Evolutionary conservation across 768 basidiomycete genomes (phyloP).

Genomic region (Kwoniella dejecticola): DNA sequence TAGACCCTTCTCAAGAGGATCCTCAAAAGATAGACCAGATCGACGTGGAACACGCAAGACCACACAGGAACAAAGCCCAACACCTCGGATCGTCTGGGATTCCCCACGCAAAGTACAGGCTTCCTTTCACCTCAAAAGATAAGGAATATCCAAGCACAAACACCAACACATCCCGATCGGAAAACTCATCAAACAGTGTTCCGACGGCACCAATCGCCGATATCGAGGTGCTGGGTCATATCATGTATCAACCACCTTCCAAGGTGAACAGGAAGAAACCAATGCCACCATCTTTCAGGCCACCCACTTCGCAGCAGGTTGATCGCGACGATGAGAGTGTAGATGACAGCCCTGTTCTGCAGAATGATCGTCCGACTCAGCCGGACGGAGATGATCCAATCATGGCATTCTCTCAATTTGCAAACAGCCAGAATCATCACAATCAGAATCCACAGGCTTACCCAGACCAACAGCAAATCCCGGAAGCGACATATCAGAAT

Average conservation of each 20-base stretch:
- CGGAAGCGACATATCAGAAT: too few species aligned
- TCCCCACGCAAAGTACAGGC: neutral
- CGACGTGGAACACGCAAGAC: neutral
- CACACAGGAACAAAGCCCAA: neutral
- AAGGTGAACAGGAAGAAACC: neutral
- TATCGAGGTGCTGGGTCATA: neutral
- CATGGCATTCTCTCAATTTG: too few species aligned
- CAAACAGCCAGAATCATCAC: too few species aligned
- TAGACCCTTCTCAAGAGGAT: neutral
- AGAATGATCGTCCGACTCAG: too few species aligned
- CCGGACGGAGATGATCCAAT: too few species aligned
- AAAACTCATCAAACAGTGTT: too few species aligned
- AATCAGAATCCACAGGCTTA: too few species aligned
- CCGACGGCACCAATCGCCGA: neutral
- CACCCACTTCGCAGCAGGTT: neutral
- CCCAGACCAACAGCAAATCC: too few species aligned
- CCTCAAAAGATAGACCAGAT: conserved; percentile 6
- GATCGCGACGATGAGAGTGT: too few species aligned
- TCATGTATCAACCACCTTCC: neutral
- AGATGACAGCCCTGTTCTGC: too few species aligned
- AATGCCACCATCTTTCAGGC: conserved; percentile 3
- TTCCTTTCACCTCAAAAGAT: neutral
- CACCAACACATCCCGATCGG: neutral
- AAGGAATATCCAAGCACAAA: neutral
- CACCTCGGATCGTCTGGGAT: neutral